Conservation (phyloP, 2,329 filamentous ascomycete genomes). For the Rhinocladiella mackenziei region DNA sequence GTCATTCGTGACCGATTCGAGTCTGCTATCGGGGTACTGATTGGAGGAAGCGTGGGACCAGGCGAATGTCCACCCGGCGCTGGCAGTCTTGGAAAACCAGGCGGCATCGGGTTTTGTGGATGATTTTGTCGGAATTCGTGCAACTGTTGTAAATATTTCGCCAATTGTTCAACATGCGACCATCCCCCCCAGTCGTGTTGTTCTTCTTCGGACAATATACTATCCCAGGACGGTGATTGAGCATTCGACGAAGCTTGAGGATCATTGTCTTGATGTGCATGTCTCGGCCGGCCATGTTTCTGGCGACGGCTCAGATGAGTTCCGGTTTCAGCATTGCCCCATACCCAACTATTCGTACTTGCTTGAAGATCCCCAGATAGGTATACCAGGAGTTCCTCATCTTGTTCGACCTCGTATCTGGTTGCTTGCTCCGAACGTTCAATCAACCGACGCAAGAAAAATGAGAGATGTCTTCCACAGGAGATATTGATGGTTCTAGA, state of each 20-base stretch:
- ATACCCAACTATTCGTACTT: slow-evolving; percentile 71
- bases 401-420: slow-evolving; percentile 50
- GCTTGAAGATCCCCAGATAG: slow-evolving; percentile 83
- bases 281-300: slow-evolving; percentile 24
- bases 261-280: slow-evolving; percentile 17
- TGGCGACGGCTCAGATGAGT: slow-evolving; percentile 26
- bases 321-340: slow-evolving; percentile 59
- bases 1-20: slow-evolving; percentile 42
- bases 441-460: slow-evolving; percentile 69
- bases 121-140: slow-evolving; percentile 27
- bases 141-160: slow-evolving; percentile 52
- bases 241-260: slow-evolving; percentile 21
- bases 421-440: slow-evolving; percentile 50
- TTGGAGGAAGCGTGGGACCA: slow-evolving; percentile 26
- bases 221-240: slow-evolving; percentile 22
- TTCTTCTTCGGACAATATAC: slow-evolving; percentile 52
- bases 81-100: slow-evolving; percentile 22
- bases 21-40: slow-evolving; percentile 28
- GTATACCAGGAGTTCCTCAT: slow-evolving; percentile 87
- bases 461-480: slow-evolving; percentile 76
- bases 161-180: slow-evolving; percentile 65
- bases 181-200: slow-evolving; percentile 73
- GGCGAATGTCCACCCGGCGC: slow-evolving; percentile 27
- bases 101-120: slow-evolving; percentile 9
- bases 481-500: slow-evolving; percentile 67